A percentile compares a stretch with the other conserved stretches of the same genome.
These are phyloP conservation scores for Cardamine resedifolia DNA, from an alignment of 345 rosid genomes.

Conservation along the genomic window DNA sequence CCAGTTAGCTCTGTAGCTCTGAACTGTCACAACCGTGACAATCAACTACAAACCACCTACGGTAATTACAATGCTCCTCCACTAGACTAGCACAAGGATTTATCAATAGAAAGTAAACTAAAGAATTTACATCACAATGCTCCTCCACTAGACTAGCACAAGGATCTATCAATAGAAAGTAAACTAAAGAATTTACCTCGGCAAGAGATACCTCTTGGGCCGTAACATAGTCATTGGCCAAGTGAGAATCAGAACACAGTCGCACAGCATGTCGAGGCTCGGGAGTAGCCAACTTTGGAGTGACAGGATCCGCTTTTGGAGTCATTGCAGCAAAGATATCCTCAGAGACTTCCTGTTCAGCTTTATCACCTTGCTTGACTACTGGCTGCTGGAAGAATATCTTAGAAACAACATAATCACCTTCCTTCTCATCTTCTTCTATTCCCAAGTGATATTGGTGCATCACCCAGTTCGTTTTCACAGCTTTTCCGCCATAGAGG, in stretches of 20 bases:
- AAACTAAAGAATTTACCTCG: conserved; percentile 48
- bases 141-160: not conserved
- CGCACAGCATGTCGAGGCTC: conserved; percentile 57
- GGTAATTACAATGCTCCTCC: not conserved
- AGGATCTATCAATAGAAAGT: conserved; percentile 1
- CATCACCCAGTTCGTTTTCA: conserved; percentile 96
- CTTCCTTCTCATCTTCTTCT: conserved; percentile 84
- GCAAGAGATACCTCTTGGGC: conserved; percentile 24
- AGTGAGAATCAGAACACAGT: conserved; percentile 39
- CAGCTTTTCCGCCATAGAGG: conserved; percentile 84
- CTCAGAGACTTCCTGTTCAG: conserved; percentile 53
- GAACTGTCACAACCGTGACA: not conserved
- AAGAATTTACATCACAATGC: not conserved
- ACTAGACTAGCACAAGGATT: not conserved
- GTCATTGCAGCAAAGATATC: conserved; percentile 34
- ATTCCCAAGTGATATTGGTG: conserved; percentile 96
- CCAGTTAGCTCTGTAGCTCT: not conserved
- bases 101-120: conserved; percentile 9
- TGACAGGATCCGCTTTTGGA: conserved; percentile 65
- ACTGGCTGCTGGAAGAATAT: conserved; percentile 73
- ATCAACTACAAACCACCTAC: not conserved
- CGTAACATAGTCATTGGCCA: conserved; percentile 25
- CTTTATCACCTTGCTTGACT: conserved; percentile 52
- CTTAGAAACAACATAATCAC: conserved; percentile 82
- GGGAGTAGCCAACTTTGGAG: conserved; percentile 71